These are phyloP conservation scores for Selaginella moellendorffii DNA, from an alignment of 75 land plant genomes.

Conservation along the genomic window DNA sequence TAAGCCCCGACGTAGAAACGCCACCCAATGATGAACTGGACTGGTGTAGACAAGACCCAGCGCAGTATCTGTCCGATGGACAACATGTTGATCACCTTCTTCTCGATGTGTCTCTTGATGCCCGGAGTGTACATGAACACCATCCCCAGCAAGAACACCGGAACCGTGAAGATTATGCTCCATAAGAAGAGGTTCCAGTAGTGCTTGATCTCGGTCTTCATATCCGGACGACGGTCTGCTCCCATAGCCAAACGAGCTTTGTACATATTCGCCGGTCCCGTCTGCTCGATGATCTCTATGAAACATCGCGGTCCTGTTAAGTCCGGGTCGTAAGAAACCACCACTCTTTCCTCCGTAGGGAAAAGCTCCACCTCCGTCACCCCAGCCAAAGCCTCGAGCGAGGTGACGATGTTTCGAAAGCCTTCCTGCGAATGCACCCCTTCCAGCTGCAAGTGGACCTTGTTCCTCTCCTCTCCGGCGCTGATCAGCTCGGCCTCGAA, in stretches of 20 bases:
- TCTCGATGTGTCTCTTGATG: conserved; percentile 41
- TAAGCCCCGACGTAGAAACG: conserved; percentile 50
- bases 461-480: conserved; percentile 54
- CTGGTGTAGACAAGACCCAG: conserved; percentile 88
- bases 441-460: conserved; percentile 49
- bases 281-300: conserved; percentile 46
- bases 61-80: conserved; percentile 59
- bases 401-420: conserved; percentile 21
- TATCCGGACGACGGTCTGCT: conserved; percentile 41
- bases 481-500: conserved; percentile 66
- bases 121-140: conserved; percentile 67
- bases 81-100: conserved; percentile 42
- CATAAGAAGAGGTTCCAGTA: conserved; percentile 52
- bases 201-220: conserved; percentile 29
- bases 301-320: conserved; percentile 69
- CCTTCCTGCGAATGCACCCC: conserved; percentile 39
- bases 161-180: conserved; percentile 82
- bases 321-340: conserved; percentile 65
- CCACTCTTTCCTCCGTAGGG: conserved; percentile 20
- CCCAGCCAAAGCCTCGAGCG: conserved; percentile 45
- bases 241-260: conserved; percentile 37
- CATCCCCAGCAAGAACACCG: conserved; percentile 76
- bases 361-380: conserved; percentile 60
- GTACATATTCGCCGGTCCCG: conserved; percentile 29
- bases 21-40: conserved; percentile 66